phyloP scores from a whole-genome alignment of 2,329 filamentous ascomycete species.

The Clonostachys byssicola region DNA sequence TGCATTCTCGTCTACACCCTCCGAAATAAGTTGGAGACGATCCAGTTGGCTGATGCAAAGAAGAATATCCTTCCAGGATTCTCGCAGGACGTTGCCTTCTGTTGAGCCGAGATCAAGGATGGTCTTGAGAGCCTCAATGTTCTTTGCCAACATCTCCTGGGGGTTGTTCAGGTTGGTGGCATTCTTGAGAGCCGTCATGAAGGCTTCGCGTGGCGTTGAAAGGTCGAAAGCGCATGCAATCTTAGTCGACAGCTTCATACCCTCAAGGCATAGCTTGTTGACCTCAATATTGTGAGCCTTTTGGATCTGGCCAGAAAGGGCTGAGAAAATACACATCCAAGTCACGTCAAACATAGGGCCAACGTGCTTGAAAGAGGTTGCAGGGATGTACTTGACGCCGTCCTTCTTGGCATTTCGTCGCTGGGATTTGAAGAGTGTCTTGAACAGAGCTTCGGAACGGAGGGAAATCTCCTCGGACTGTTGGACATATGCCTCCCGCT shows the following conservation, averaged over 20 bases:
- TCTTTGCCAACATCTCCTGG: constrained; percentile 92
- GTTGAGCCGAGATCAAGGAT: constrained; percentile 88
- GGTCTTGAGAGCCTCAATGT: constrained; percentile 89
- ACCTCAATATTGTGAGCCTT: constrained; percentile 90
- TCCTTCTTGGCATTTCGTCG: constrained; percentile 68
- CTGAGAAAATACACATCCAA: constrained; percentile 99
- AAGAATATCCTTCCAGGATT: constrained; percentile 93
- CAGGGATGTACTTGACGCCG: constrained; percentile 75
- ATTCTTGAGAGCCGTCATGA: constrained; percentile 87
- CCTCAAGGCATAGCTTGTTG: constrained; percentile 89
- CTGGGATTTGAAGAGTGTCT: constrained; percentile 87
- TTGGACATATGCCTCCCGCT: constrained; percentile 88
- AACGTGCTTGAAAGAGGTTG: constrained; percentile 89
- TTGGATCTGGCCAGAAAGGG: constrained; percentile 88
- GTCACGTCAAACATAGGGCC: constrained; percentile 98
- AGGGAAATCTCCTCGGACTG: constrained; percentile 88
- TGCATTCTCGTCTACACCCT: constrained; percentile 87
- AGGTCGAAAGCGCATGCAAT: constrained; percentile 93
- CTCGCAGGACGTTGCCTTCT: constrained; percentile 83
- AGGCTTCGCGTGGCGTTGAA: constrained; percentile 89
- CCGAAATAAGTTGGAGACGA: constrained; percentile 88
- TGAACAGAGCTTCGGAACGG: constrained; percentile 79
- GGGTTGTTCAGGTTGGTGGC: constrained; percentile 96
- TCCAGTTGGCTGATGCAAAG: constrained; percentile 96
- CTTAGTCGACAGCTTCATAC: constrained; percentile 88